Conservation (phyloP, 805 yeast species). For the Starmerella roubikii region DNA sequence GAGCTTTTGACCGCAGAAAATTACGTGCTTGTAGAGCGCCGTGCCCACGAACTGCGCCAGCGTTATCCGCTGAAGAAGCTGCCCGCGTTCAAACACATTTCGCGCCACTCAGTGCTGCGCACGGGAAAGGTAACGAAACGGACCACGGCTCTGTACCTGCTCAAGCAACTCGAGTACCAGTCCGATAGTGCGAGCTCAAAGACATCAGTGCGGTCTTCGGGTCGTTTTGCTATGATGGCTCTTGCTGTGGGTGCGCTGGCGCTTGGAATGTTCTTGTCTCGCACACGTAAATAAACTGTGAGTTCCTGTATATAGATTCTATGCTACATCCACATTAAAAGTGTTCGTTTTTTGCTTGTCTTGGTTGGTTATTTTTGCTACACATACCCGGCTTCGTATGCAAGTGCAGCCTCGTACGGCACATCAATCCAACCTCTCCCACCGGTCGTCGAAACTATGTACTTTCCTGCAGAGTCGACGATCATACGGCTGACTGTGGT, state of each 20-base stretch:
- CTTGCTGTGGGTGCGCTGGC: constrained; percentile 14
- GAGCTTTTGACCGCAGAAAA: constrained; percentile 11
- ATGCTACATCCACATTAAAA: too few species aligned
- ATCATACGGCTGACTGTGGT: constrained; percentile 65
- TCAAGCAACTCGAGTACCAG: constrained; percentile 10
- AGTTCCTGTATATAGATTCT: too few species aligned
- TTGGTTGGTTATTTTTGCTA: too few species aligned
- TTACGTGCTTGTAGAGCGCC: constrained; percentile 15
- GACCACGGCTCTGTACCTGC: constrained; percentile 10
- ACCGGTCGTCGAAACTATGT: constrained; percentile 83
- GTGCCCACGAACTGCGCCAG: constrained; percentile 13
- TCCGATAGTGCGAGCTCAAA: neutral
- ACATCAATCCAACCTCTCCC: constrained; percentile 87
- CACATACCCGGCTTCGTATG: constrained; percentile 43
- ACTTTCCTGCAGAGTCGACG: constrained; percentile 78
- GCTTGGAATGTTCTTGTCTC: constrained; percentile 12
- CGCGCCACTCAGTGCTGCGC: constrained; percentile 27
- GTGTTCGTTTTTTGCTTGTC: too few species aligned
- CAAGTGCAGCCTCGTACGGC: constrained; percentile 49
- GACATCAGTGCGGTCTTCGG: neutral
- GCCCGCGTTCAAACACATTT: constrained; percentile 20
- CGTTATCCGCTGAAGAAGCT: constrained; percentile 16
- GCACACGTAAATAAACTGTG: neutral
- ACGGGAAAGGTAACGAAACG: constrained; percentile 18
- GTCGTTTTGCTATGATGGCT: constrained; percentile 3